phyloP scores from a whole-genome alignment of 805 yeast genomes.

The Sugiyamaella chiloensis region DNA sequence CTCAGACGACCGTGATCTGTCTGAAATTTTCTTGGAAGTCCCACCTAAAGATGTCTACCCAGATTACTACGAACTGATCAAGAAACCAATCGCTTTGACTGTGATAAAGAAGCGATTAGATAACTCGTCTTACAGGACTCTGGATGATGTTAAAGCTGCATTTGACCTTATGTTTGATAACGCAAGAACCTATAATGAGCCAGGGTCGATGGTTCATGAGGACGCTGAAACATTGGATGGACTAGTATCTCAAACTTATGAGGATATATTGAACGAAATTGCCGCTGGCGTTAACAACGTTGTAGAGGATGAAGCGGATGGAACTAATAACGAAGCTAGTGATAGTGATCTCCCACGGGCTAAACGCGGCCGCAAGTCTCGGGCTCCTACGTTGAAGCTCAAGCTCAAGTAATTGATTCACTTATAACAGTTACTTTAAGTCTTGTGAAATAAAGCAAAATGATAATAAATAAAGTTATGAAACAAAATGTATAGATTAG shows the following conservation, averaged over 20 bases:
- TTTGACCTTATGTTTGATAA: conserved; percentile 57
- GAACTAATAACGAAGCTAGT: background rate
- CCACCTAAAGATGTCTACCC: conserved; percentile 79
- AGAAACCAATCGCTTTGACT: conserved; percentile 56
- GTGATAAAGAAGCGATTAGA: conserved; percentile 49
- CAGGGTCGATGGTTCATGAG: conserved; percentile 58
- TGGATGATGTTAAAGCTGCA: conserved; percentile 50
- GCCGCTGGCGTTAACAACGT: background rate
- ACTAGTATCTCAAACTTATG: conserved; percentile 7
- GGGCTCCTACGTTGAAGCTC: background rate
- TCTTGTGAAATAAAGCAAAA: too few species aligned
- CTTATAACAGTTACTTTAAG: background rate
- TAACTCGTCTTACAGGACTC: conserved; percentile 34
- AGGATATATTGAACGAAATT: background rate
- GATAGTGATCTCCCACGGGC: background rate
- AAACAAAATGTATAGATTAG: too few species aligned
- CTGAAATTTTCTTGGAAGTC: conserved; percentile 49
- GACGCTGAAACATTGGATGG: conserved; percentile 44
- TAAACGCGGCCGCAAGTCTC: conserved; percentile 1
- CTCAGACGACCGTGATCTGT: conserved; percentile 45
- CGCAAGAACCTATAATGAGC: conserved; percentile 67
- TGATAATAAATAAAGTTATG: too few species aligned
- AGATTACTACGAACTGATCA: conserved; percentile 71
- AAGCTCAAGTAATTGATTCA: background rate
- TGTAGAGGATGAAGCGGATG: background rate